phyloP scores from a whole-genome alignment of 768 basidiomycete genomes.

The Obba rivulosa region DNA sequence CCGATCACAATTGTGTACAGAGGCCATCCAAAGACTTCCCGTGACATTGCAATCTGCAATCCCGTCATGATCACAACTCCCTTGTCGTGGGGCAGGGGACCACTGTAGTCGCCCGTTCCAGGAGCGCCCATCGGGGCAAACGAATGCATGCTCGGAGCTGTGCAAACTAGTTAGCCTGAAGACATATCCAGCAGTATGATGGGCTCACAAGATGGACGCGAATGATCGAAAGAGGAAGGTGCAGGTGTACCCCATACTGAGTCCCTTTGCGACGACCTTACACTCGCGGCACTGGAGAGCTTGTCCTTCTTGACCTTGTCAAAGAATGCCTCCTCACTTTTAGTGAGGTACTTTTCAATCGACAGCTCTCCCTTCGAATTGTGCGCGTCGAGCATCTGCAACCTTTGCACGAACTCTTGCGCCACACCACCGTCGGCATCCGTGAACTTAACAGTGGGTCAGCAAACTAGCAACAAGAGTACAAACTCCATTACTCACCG shows the following conservation, averaged over 20 bases:
- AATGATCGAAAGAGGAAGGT: constrained; percentile 50
- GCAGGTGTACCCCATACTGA: constrained; percentile 76
- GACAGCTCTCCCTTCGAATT: constrained; percentile 90
- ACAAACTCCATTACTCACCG: constrained; percentile 41
- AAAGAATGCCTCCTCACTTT: constrained; percentile 93
- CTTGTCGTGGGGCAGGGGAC: constrained; percentile 32
- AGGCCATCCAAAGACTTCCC: constrained; percentile 83
- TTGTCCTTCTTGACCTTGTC: constrained; percentile 86
- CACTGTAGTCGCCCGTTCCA: constrained; percentile 41
- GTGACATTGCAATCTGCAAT: constrained; percentile 77
- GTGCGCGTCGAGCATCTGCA: constrained; percentile 71
- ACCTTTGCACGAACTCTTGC: constrained; percentile 80
- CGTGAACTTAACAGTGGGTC: constrained; percentile 58
- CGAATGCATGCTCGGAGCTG: constrained; percentile 43
- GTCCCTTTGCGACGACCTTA: constrained; percentile 73
- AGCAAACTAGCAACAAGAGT: background rate
- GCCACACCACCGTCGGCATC: constrained; percentile 92
- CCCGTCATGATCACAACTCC: constrained; percentile 76
- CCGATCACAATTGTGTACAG: constrained; percentile 88
- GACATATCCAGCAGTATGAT: background rate
- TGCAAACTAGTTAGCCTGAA: background rate
- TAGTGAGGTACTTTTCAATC: constrained; percentile 85
- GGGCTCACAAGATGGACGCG: constrained; percentile 70
- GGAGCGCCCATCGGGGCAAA: constrained; percentile 42
- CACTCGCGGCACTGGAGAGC: constrained; percentile 74